Base-by-base conservation (phyloP, 768 basidiomycete genomes). In the Mycena capillaripes region DNA sequence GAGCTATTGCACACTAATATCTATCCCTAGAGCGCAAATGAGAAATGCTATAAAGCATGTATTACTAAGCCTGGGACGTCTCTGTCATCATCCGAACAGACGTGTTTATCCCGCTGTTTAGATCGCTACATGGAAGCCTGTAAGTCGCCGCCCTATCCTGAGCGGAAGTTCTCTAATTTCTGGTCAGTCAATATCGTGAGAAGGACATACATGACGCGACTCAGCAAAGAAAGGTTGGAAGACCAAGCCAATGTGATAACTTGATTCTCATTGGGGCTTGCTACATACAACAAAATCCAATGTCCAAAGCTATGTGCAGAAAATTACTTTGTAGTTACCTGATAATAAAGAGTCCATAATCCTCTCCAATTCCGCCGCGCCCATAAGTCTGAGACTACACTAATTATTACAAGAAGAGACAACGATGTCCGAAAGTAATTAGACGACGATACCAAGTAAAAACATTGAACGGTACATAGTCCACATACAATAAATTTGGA, bases 81-180 rank as follows among this genome's bases (percentile, higher is more conserved):
- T 2, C 82, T 95, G 70, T 91, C 91, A 8, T 84, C 86, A 73
- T 89, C 91, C 2, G 95, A 95, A 76, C 89, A 96, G 95, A 91
- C 90, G 30, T 96, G 95, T 76, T 83, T 96, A 50, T 83, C 89
- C 8, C 86, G 90, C 68, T 96, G 95, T 79, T 84, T 95, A 77
- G 93, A 95, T 63, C 89, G 94, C 52, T 96, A 95, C 79, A 85
- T 96, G 85, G 93, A 96, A 81, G 93, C 93, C 40, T 95, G 95
- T 95, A 77, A 84, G 93, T 89, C 44, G 23, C n/a, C n/a, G n/a
- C 17, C 16, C 40, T 21, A 60, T 27, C 19, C 27, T 29, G 5
- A 44, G 27, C 7, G 17, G 27, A 44, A 44, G 40, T 19, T 34
- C 52, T 19, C 21, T 72, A 40, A 60, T 66, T 74, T 40, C 59